Conservation (phyloP, 306 rosid species). For the Pyrus bretschneideri region DNA sequence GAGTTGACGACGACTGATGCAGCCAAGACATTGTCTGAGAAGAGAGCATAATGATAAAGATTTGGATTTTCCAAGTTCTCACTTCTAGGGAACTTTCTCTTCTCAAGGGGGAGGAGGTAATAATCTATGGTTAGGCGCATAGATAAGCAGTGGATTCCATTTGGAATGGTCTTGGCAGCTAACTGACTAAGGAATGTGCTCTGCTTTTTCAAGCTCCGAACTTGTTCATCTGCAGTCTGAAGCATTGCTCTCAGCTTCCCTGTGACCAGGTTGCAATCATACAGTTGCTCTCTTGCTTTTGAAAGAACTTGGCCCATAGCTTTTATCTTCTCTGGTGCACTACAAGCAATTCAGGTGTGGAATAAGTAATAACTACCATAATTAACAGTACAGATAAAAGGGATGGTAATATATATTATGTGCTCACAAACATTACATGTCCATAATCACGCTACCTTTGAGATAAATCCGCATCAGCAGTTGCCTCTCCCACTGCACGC, state of each 20-base stretch:
- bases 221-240: slow-evolving; percentile 81
- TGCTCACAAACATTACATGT: slow-evolving; percentile 5
- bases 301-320: slow-evolving; percentile 74
- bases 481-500: slow-evolving; percentile 68
- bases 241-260: slow-evolving; percentile 91
- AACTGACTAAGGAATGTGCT: slow-evolving; percentile 91
- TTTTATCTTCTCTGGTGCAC: slow-evolving; percentile 62
- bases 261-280: slow-evolving; percentile 79
- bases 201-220: slow-evolving; percentile 78
- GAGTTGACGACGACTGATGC: slow-evolving; percentile 94
- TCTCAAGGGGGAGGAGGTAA: slow-evolving; percentile 70
- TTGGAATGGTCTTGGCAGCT: slow-evolving; percentile 92
- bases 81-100: slow-evolving; percentile 69
- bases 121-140: slow-evolving; percentile 89
- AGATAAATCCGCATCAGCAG: slow-evolving; percentile 60
- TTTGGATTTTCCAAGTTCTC: slow-evolving; percentile 78
- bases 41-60: slow-evolving; percentile 83
- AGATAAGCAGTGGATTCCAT: slow-evolving; percentile 84
- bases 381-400: slow-evolving; percentile 6
- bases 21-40: slow-evolving; percentile 96
- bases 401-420: slow-evolving; percentile 1
- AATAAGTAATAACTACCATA: slow-evolving; percentile 1
- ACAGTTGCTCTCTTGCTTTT: slow-evolving; percentile 65
- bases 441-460: slow-evolving; percentile 42
- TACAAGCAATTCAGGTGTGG: slow-evolving; percentile 33